These are phyloP conservation scores for Paramecium caudatum DNA, from an alignment of 73 alveolate genomes.

Conservation along the genomic window DNA sequence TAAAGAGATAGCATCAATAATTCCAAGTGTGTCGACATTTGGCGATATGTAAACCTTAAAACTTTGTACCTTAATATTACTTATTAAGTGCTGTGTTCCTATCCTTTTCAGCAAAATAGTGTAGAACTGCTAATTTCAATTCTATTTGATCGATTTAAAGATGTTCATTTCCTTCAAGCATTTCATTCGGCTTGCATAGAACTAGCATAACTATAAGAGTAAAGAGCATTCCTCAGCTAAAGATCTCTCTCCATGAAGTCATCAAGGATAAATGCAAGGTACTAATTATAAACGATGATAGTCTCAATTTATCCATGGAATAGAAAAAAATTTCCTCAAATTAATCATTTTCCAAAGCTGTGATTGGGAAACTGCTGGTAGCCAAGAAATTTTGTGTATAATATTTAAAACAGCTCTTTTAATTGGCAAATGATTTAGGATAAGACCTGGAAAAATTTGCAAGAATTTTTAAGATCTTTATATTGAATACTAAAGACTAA, in stretches of 20 bases:
- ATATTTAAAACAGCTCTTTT: constrained; percentile 7
- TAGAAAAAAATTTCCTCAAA: background rate
- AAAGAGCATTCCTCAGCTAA: constrained; percentile 9
- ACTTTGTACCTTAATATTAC: background rate
- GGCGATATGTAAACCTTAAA: background rate
- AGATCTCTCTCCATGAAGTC: constrained; percentile 30
- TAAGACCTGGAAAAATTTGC: constrained; percentile 22
- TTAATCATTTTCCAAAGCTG: background rate
- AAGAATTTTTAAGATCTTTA: background rate
- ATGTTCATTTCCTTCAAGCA: constrained; percentile 8
- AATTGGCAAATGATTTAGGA: background rate
- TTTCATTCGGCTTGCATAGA: constrained; percentile 18
- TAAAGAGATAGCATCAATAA: background rate
- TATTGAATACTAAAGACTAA: constrained; percentile 21
- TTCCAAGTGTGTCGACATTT: background rate
- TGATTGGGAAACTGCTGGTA: constrained; percentile 5
- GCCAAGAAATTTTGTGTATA: background rate
- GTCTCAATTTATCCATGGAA: background rate
- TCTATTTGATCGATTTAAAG: constrained; percentile 21
- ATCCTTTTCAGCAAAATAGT: background rate
- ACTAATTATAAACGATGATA: background rate
- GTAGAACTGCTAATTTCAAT: constrained; percentile 35
- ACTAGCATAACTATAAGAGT: background rate
- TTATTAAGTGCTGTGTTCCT: background rate
- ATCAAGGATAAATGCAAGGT: background rate